Conservation (phyloP, 805 yeast species). For the Pichia exigua region DNA sequence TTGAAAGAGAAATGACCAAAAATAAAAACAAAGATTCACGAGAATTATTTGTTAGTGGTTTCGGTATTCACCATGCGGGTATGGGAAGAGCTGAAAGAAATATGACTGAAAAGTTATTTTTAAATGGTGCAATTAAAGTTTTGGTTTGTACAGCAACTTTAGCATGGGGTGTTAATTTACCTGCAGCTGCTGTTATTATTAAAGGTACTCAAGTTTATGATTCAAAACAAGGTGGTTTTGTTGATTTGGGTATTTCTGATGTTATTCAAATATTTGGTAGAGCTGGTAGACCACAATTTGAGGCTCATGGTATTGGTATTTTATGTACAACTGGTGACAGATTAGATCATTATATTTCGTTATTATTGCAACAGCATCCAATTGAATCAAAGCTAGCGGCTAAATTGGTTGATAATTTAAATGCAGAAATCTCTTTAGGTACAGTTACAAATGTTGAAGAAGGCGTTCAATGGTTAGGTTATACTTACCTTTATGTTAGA, state of each 20-base stretch:
- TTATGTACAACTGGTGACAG: slow-evolving; percentile 76
- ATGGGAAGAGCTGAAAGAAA: slow-evolving; percentile 88
- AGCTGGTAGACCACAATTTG: slow-evolving; percentile 98
- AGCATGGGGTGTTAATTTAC: slow-evolving; percentile 99
- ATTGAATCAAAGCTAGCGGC: slow-evolving; percentile 79
- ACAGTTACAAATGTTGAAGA: slow-evolving; percentile 92
- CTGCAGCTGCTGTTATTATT: slow-evolving; percentile 94
- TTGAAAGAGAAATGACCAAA: slow-evolving; percentile 57
- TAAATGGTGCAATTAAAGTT: slow-evolving; percentile 78
- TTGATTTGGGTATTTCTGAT: slow-evolving; percentile 91
- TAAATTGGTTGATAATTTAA: slow-evolving; percentile 81
- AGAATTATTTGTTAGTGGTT: slow-evolving; percentile 73
- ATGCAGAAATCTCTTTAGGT: slow-evolving; percentile 94
- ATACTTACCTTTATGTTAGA: slow-evolving; percentile 87
- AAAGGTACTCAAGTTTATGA: slow-evolving; percentile 97
- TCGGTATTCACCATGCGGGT: slow-evolving; percentile 97
- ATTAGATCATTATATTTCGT: slow-evolving; percentile 80
- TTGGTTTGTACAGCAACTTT: slow-evolving; percentile 93
- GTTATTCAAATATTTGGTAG: slow-evolving; percentile 98
- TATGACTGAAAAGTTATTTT: slow-evolving; percentile 79
- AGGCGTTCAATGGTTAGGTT: slow-evolving; percentile 96
- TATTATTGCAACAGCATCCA: slow-evolving; percentile 91
- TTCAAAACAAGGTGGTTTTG: slow-evolving; percentile 88
- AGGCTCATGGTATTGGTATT: slow-evolving; percentile 86
- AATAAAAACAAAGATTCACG: slow-evolving; percentile 71